Conservation (phyloP, 352 stramenopile species). For the Phytophthora uliginosa region DNA sequence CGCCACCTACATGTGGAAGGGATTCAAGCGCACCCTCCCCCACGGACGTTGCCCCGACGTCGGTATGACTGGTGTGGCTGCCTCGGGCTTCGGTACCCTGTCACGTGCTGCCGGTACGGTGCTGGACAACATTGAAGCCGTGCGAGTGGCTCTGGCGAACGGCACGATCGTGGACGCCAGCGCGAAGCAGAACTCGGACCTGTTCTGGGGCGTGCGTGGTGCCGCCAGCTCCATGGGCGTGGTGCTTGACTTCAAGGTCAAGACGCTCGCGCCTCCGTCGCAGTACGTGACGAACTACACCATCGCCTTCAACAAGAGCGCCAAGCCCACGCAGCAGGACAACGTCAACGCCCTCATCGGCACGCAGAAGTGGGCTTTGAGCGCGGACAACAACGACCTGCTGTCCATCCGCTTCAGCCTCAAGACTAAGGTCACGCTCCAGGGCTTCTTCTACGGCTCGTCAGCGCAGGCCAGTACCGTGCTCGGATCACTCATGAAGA, state of each 20-base stretch:
- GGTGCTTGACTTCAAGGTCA: constrained; percentile 2
- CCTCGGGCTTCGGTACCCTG: not conserved
- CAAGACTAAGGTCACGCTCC: not conserved
- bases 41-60: not conserved
- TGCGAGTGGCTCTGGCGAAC: not conserved
- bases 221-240: not conserved
- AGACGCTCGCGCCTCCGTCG: not conserved
- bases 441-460: not conserved
- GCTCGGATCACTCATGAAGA: not conserved
- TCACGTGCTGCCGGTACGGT: not conserved
- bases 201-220: constrained; percentile 1
- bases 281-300: not conserved
- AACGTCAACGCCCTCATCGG: not conserved
- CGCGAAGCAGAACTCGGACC: not conserved
- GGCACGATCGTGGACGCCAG: not conserved
- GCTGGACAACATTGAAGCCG: not conserved
- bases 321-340: not conserved
- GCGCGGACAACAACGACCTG: not conserved
- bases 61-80: not conserved
- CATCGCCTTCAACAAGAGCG: not conserved
- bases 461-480: not conserved
- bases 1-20: not conserved
- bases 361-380: constrained; percentile 1
- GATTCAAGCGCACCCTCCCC: not conserved
- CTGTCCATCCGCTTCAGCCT: constrained; percentile 1